Conservation (phyloP, 192 early-diverging fungal species). For the Rhizoclosmatium sp. region DNA sequence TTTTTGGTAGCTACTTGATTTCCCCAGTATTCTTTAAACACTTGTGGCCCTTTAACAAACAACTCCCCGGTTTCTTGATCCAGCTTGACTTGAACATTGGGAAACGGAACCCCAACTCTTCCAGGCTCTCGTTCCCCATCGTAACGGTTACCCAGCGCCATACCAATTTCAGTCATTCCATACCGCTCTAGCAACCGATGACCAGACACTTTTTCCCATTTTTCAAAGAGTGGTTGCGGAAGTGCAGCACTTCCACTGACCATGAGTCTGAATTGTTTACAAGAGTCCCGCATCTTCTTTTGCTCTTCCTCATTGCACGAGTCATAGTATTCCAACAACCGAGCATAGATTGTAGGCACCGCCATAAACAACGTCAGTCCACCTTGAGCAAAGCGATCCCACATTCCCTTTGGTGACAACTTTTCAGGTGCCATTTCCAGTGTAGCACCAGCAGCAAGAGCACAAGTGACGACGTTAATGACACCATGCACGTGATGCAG, state of each 20-base stretch:
- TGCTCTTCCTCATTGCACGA: slow-evolving; percentile 51
- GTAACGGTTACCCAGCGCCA: slow-evolving; percentile 78
- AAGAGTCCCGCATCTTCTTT: slow-evolving; percentile 51
- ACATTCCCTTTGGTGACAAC: slow-evolving; percentile 71
- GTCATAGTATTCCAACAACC: slow-evolving; percentile 68
- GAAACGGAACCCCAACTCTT: slow-evolving; percentile 79
- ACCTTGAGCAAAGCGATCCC: slow-evolving; percentile 68
- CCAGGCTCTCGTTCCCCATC: slow-evolving; percentile 54
- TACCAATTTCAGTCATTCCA: slow-evolving; percentile 92
- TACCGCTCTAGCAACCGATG: slow-evolving; percentile 85
- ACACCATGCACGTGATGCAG: slow-evolving; percentile 81
- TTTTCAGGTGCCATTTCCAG: slow-evolving; percentile 74
- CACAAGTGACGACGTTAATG: slow-evolving; percentile 72
- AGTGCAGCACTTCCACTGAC: slow-evolving; percentile 77
- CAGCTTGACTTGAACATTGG: slow-evolving; percentile 69
- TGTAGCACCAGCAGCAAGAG: slow-evolving; percentile 75
- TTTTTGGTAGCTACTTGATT: slow-evolving; percentile 74
- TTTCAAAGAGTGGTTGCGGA: slow-evolving; percentile 69
- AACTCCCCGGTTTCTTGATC: slow-evolving; percentile 72
- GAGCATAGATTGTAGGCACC: slow-evolving; percentile 88
- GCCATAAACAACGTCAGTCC: slow-evolving; percentile 84
- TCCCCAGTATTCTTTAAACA: slow-evolving; percentile 82
- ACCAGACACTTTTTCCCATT: slow-evolving; percentile 77
- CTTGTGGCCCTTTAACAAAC: slow-evolving; percentile 74
- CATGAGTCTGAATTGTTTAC: slow-evolving; percentile 76